Conservation (phyloP, 78 protist species). For the Planoprotostelium fungivorum region DNA sequence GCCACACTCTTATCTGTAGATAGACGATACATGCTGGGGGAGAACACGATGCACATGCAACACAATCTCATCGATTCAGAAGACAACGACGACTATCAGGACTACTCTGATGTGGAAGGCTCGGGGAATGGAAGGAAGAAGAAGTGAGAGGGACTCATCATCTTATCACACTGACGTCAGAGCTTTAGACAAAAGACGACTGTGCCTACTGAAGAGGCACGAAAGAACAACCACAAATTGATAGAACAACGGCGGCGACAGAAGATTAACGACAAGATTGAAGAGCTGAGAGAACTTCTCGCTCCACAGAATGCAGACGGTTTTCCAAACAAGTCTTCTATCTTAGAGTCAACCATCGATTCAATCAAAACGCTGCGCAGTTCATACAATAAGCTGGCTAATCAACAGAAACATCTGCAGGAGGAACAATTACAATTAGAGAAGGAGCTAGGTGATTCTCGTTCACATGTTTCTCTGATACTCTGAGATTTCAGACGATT, state of each 20-base stretch:
- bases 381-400: not conserved
- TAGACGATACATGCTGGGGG: too few species aligned
- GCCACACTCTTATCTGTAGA: too few species aligned
- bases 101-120: too few species aligned
- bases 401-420: not conserved
- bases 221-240: not conserved
- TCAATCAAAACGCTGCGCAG: not conserved
- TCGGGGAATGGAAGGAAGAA: too few species aligned
- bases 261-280: not conserved
- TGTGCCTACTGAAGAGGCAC: not conserved
- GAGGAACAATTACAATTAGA: not conserved
- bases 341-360: not conserved
- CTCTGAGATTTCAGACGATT: too few species aligned
- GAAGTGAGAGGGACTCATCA: too few species aligned
- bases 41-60: too few species aligned
- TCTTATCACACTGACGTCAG: too few species aligned
- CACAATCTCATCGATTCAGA: too few species aligned
- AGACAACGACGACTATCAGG: too few species aligned
- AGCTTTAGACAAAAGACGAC: not conserved
- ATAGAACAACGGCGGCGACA: not conserved
- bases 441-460: not conserved
- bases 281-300: not conserved
- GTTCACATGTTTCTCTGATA: not conserved
- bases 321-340: not conserved
- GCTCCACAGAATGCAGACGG: slow-evolving; percentile 1